phyloP scores from a whole-genome alignment of 2,329 filamentous ascomycete species.

The Conoideocrella luteorostrata region DNA sequence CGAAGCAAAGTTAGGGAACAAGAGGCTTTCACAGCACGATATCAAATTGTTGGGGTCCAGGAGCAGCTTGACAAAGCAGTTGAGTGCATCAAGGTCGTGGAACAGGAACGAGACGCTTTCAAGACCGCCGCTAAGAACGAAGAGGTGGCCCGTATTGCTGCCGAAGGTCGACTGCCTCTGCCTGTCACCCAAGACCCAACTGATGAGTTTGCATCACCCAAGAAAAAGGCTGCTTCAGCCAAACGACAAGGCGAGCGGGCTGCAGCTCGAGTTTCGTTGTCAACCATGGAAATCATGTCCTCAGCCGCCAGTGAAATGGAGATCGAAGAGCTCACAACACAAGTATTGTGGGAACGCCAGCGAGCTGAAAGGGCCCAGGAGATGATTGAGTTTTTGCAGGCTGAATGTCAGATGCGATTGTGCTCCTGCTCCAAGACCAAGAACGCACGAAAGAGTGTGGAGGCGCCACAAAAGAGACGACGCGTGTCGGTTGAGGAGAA shows the following conservation, averaged over 20 bases:
- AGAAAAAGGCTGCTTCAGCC: conserved; percentile 32
- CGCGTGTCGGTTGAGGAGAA: conserved; percentile 9
- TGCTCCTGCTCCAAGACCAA: conserved; percentile 50
- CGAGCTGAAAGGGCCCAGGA: conserved; percentile 64
- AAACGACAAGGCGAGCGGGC: conserved; percentile 24
- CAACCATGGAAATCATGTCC: conserved; percentile 44
- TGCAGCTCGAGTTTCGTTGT: conserved; percentile 40
- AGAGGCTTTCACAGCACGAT: conserved; percentile 62
- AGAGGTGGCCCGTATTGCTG: conserved; percentile 65
- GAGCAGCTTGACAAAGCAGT: conserved; percentile 61
- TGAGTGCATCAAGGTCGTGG: conserved; percentile 57
- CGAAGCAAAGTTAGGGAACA: conserved; percentile 57
- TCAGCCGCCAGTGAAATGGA: conserved; percentile 52
- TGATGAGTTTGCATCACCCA: conserved; percentile 58
- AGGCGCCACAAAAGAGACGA: conserved; percentile 15
- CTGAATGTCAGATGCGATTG: conserved; percentile 64
- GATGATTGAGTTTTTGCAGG: conserved; percentile 67
- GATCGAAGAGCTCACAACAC: conserved; percentile 47
- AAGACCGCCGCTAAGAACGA: conserved; percentile 68
- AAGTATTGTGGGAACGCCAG: conserved; percentile 53
- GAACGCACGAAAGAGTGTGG: conserved; percentile 12
- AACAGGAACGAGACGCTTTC: conserved; percentile 69
- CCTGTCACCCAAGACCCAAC: conserved; percentile 47
- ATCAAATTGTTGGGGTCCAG: conserved; percentile 57
- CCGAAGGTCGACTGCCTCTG: conserved; percentile 63